Evolutionary conservation across 805 yeast genomes (phyloP), one percentile per base, ranked within the genome.

Genomic region (Yarrowia bubula): DNA sequence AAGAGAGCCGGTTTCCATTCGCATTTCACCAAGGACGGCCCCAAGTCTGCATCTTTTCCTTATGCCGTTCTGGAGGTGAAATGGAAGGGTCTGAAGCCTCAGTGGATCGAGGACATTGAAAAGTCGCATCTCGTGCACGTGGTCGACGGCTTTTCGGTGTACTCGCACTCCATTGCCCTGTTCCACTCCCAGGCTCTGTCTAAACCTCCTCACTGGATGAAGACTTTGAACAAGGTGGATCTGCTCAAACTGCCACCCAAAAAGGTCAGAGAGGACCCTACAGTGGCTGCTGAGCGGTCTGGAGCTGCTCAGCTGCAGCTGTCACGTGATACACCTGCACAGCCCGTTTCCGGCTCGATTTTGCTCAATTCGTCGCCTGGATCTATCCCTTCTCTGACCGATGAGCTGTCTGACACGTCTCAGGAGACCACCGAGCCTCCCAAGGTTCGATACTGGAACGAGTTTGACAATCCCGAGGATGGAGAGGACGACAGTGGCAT

Each of bases 391-490:
- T 58, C 64, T 11, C 35, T 58, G 14, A 44, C 51, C 1, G 64
- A 58, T 15, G 64, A 44, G 50, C 42, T 43, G 14, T 58, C 64
- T 1, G 64, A 58, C 35, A 44, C 51, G 7, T 43, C 64, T 1
- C 51, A 43, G 51, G 64, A 58, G 28, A 41, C 61, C 14, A 32
- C 64, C 9, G 64, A 58, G 41, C 50, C 51, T 3, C 64, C 72
- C 37, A 62, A 73, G 60, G 69, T 74, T 44, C 72, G 86, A 51
- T 86, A 86, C 72, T 86, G 89, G 89, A 86, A 86, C 70, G 89
- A 86, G 74, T 86, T 86, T 71, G 89, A 86, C 70, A 79, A 86
- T 69, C 84, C 86, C 0, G 89, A 85, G 66, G 83, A 75, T 48
- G 55, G 55, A 31, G 79, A 77, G 37, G 77, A 73, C 38, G 76